Conservation (phyloP, 352 stramenopile genomes). For the Phytopythium sindhum region DNA sequence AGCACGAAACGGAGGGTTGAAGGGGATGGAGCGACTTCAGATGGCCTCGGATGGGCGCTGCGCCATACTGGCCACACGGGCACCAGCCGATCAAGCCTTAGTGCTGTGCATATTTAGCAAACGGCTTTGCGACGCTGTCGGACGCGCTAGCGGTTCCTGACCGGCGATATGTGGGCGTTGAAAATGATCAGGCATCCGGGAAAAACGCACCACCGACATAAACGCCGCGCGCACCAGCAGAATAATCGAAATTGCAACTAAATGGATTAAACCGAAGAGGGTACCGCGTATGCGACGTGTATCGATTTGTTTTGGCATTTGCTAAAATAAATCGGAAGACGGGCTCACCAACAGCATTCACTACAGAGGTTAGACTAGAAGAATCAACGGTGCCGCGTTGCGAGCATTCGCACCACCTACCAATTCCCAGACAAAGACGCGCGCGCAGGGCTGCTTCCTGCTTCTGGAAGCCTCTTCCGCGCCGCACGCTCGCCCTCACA, state of each 20-base stretch:
- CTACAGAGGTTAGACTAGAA: not conserved
- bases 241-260: constrained; percentile 2
- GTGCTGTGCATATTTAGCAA: not conserved
- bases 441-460: not conserved
- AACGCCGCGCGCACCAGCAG: not conserved
- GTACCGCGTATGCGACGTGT: not conserved
- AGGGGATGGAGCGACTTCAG: constrained; percentile 1
- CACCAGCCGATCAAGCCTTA: not conserved
- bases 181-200: not conserved
- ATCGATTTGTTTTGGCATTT: not conserved
- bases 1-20: not conserved
- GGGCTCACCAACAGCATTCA: not conserved
- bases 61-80: not conserved
- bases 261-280: not conserved
- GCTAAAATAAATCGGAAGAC: not conserved
- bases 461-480: not conserved
- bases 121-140: not conserved
- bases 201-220: constrained; percentile 1
- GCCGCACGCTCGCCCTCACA: not conserved
- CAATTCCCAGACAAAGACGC: not conserved
- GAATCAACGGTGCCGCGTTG: not conserved
- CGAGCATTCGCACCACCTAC: too few relatives aligned
- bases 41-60: not conserved
- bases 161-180: not conserved
- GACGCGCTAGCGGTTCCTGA: too few relatives aligned